Evolutionary conservation across 345 rosid species (phyloP).

Genomic region (Excoecaria cochinchinensis): DNA sequence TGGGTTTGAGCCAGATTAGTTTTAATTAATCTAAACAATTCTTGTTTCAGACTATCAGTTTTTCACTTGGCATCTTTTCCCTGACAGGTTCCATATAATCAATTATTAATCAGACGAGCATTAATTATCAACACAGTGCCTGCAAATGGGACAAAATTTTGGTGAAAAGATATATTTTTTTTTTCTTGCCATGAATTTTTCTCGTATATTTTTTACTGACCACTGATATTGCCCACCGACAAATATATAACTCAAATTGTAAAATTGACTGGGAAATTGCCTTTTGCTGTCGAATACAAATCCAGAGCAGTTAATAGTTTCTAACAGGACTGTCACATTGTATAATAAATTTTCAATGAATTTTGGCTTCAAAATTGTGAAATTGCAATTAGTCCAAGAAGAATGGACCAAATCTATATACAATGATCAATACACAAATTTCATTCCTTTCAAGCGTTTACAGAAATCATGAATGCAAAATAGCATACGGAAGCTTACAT

Average conservation of each 20-base stretch:
- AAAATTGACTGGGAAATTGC: neutral
- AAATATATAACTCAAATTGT: neutral
- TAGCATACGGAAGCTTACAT: conserved; percentile 12
- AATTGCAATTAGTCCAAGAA: too few species aligned
- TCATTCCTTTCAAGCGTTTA: conserved; percentile 7
- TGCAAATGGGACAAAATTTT: neutral
- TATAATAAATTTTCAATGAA: too few species aligned
- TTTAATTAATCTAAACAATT: neutral
- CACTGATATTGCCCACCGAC: neutral
- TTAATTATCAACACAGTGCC: neutral
- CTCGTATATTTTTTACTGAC: neutral
- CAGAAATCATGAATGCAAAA: conserved; percentile 16
- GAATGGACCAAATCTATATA: conserved; percentile 7
- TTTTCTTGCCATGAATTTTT: neutral
- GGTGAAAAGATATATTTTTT: neutral
- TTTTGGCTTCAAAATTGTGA: too few species aligned
- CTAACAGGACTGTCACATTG: too few species aligned
- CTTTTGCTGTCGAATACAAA: neutral
- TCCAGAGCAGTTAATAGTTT: too few species aligned
- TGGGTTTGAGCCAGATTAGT: conserved; percentile 8
- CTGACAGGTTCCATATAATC: neutral
- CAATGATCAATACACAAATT: conserved; percentile 15
- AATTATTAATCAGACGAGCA: neutral
- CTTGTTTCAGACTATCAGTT: neutral
- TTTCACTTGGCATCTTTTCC: neutral